A percentile compares a stretch with the other conserved stretches of the same genome.
These are phyloP conservation scores for Macrocystidia cucumis DNA, from an alignment of 1,284 basidiomycete species.

Conservation along the genomic window DNA sequence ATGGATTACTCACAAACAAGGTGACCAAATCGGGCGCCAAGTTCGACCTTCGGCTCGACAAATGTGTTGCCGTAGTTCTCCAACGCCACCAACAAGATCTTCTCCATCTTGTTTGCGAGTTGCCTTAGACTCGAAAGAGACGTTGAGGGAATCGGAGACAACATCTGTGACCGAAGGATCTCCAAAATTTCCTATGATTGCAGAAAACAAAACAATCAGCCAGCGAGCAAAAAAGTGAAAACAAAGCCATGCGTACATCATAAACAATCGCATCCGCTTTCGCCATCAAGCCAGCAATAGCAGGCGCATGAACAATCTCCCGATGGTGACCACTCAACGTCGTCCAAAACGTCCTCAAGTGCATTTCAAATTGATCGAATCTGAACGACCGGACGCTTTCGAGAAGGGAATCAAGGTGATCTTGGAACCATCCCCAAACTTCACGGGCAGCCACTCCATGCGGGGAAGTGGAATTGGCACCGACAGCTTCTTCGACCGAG, in stretches of 20 bases:
- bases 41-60: conserved; percentile 83
- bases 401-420: conserved; percentile 72
- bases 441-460: conserved; percentile 73
- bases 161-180: conserved; percentile 74
- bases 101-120: conserved; percentile 87
- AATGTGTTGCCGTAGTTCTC: conserved; percentile 84
- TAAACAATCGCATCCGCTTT: conserved; percentile 85
- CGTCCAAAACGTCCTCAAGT: conserved; percentile 77
- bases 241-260: conserved; percentile 52
- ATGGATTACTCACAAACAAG: conserved; percentile 58
- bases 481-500: conserved; percentile 77
- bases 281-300: conserved; percentile 80
- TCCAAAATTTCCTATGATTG: conserved; percentile 73
- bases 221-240: conserved; percentile 4
- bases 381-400: conserved; percentile 72
- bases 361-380: conserved; percentile 83
- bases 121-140: conserved; percentile 68
- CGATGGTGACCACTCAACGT: conserved; percentile 65
- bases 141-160: conserved; percentile 63
- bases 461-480: conserved; percentile 60
- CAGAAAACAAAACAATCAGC: conserved; percentile 6
- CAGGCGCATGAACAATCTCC: conserved; percentile 80
- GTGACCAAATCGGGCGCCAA: conserved; percentile 83
- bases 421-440: conserved; percentile 83
- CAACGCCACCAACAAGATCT: conserved; percentile 72